phyloP scores from a whole-genome alignment of 2,329 filamentous ascomycete species.

The Amauroascus verrucosus region DNA sequence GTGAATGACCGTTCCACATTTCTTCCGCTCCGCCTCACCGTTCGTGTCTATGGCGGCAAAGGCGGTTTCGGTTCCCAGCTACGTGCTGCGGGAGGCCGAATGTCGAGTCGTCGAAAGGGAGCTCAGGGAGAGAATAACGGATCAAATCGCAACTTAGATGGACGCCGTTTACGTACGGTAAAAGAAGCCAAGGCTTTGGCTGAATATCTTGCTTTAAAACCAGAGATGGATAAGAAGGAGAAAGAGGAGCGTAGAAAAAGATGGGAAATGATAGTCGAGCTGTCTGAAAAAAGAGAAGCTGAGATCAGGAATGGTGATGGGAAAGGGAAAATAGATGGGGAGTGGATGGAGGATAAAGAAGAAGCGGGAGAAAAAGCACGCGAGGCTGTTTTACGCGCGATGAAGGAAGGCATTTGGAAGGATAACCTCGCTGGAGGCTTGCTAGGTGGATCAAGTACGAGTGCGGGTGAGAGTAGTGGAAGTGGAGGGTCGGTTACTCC shows the following conservation, averaged over 20 bases:
- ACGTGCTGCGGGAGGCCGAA: conserved; percentile 90
- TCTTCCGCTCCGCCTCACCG: conserved; percentile 68
- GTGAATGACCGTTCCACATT: conserved; percentile 51
- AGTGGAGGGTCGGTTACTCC: conserved; percentile 22
- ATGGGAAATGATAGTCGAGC: conserved; percentile 81
- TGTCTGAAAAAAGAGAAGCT: conserved; percentile 70
- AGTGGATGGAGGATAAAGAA: conserved; percentile 93
- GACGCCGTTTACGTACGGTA: conserved; percentile 77
- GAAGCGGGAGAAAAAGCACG: conserved; percentile 75
- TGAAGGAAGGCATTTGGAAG: conserved; percentile 50
- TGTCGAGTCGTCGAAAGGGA: conserved; percentile 90
- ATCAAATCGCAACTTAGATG: conserved; percentile 87
- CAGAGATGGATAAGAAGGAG: conserved; percentile 92
- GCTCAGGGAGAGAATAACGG: conserved; percentile 73
- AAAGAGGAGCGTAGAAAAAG: conserved; percentile 70
- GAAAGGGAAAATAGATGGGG: conserved; percentile 61
- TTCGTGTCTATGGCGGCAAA: conserved; percentile 81
- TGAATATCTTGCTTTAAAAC: conserved; percentile 89
- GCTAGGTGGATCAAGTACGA: conserved; percentile 28
- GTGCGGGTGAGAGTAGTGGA: conserved; percentile 28
- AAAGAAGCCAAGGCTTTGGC: conserved; percentile 92
- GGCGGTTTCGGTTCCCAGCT: conserved; percentile 96
- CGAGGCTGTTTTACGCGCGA: conserved; percentile 62
- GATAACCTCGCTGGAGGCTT: conserved; percentile 34
- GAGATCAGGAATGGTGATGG: conserved; percentile 63